These are phyloP conservation scores for Daucus carota DNA, from an alignment of 129 eudicot genomes.

Conservation along the genomic window DH1_v3.0 NC_030383.2:13519001-13519500, in stretches of 20 bases:
- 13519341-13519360: background rate
- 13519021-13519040: slow-evolving; percentile 5
- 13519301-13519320: too few relatives aligned
- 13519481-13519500: too few relatives aligned
- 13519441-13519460: too few relatives aligned
- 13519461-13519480: too few relatives aligned
- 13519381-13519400: background rate
- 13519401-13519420: too few relatives aligned
- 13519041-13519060: slow-evolving; percentile 17
- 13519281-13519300: too few relatives aligned
- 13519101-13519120: background rate
- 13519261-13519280: background rate
- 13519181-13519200: background rate
- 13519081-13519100: slow-evolving; percentile 5
- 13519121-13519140: background rate
- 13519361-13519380: background rate
- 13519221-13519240: background rate
- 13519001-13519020: background rate
- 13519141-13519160: background rate
- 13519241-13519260: background rate
- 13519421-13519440: too few relatives aligned
- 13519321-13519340: background rate
- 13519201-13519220: background rate
- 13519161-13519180: background rate
- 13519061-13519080: slow-evolving; percentile 15